Conservation (phyloP, 257 asterid species). For the Ocimum tenuiflorum region DNA sequence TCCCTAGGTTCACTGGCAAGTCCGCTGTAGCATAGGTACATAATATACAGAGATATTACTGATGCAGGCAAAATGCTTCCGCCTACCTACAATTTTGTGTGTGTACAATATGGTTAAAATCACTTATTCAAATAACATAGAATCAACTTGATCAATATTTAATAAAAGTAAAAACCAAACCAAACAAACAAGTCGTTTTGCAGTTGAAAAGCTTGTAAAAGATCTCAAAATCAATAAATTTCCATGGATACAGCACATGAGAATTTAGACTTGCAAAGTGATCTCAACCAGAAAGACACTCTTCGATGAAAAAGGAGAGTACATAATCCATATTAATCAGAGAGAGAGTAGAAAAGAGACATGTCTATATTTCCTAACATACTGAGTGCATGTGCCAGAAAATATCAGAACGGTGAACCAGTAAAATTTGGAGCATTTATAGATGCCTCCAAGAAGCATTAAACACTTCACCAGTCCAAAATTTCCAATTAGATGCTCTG, state of each 20-base stretch:
- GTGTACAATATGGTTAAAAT: background rate
- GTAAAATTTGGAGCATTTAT: background rate
- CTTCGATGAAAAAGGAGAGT: background rate
- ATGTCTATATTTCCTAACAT: background rate
- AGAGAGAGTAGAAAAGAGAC: background rate
- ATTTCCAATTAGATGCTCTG: background rate
- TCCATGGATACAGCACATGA: background rate
- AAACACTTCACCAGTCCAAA: background rate
- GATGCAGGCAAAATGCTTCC: constrained; percentile 87
- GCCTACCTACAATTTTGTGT: constrained; percentile 34
- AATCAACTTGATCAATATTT: background rate
- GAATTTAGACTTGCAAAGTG: background rate
- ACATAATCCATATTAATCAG: background rate
- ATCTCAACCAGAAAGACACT: background rate
- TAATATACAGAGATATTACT: constrained; percentile 72
- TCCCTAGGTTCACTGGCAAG: constrained; percentile 86
- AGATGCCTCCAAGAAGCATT: background rate
- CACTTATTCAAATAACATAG: background rate
- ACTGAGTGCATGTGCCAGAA: background rate
- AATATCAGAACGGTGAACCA: background rate
- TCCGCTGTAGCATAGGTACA: constrained; percentile 86
- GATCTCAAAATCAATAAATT: background rate
- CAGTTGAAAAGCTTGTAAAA: background rate
- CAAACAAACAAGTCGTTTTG: background rate
- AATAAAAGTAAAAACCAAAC: background rate